Base-by-base conservation (phyloP, 1,139 yeast species). In the Nadsonia commutata region DNA sequence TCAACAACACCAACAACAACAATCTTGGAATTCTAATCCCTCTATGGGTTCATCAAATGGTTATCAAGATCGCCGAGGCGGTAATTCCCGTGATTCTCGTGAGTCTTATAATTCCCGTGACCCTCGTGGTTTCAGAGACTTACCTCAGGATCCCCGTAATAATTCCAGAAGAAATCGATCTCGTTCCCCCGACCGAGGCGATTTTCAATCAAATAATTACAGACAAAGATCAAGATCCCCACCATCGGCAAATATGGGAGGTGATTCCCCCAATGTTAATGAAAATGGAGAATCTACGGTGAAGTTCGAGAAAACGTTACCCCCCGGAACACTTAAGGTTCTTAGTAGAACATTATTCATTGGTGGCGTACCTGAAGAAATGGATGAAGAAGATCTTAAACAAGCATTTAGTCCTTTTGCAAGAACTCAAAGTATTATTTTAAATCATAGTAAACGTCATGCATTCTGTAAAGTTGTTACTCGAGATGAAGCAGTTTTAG, bases 401-500 rank as follows among this genome's bases (percentile, higher is more conserved):
- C 55, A 57, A 17, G 53, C 59, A 36, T 71, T 90, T 53, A 75
- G 80, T 56, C 94, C 95, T n/a, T 82, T 68, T 58, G 96, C 94
- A n/a, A 93, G 82, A 56, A 94, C 88, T 20, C 98, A 90, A 64
- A 80, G 94, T 49, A 82, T 85, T 36, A 84, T 88, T 44, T 67
- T 86, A 56, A 85, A 88, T 64, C 75, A 77, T 52, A 94, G 85
- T 53, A 78, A 94, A 64, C 84, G 82, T 55, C 97, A 90, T 64
- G 98, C 97, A 0, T 90, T 90, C 58, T 94, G 88, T 43, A 90
- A 90, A 63, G 93, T 88, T n/a, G 85, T 82, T 58, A 83, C 94
- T n/a, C 76, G 98, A 64, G 72, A 71, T 41, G 97, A 88, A 60
- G 98, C 98, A 20, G 95, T 85, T 58, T 74, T 71, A 50, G 88